A percentile compares a stretch with the other conserved stretches of the same genome.
phyloP scores from a whole-genome alignment of 192 early-diverging fungal species.

The Entophlyctis luteolus region DNA sequence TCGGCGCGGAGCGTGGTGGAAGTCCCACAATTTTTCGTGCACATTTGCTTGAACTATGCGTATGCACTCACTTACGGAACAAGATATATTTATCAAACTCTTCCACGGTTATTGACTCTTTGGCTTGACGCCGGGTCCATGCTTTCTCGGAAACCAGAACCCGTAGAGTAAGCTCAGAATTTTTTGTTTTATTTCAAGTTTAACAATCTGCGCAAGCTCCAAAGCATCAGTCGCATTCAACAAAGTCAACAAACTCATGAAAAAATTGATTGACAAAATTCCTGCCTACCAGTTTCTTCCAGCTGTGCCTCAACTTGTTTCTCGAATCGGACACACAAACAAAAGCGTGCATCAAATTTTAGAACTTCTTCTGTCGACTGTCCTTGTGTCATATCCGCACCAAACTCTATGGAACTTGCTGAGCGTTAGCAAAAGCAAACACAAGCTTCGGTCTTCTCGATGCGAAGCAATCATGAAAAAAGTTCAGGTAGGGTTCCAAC shows the following conservation, averaged over 20 bases:
- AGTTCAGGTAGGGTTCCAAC: slow-evolving; percentile 40
- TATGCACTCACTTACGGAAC: slow-evolving; percentile 62
- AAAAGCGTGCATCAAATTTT: slow-evolving; percentile 60
- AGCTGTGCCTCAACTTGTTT: slow-evolving; percentile 81
- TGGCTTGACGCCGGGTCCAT: slow-evolving; percentile 56
- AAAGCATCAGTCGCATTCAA: slow-evolving; percentile 51
- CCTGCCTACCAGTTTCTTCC: slow-evolving; percentile 73
- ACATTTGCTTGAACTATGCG: slow-evolving; percentile 41
- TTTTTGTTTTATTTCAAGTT: background rate
- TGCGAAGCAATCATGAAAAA: slow-evolving; percentile 65
- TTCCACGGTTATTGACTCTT: slow-evolving; percentile 78
- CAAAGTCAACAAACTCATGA: slow-evolving; percentile 48
- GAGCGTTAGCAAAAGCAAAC: slow-evolving; percentile 66
- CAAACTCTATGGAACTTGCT: slow-evolving; percentile 87
- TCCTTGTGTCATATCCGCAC: slow-evolving; percentile 71
- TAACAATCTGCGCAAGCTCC: slow-evolving; percentile 6
- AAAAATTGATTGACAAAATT: slow-evolving; percentile 51
- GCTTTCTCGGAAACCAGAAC: background rate
- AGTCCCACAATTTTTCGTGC: background rate
- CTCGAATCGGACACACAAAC: slow-evolving; percentile 76
- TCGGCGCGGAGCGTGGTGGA: background rate
- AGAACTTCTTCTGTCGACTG: slow-evolving; percentile 64
- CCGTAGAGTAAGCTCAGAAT: background rate
- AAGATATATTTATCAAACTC: slow-evolving; percentile 76
- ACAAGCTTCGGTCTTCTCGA: slow-evolving; percentile 56